These are phyloP conservation scores for Daedaleopsis sinensis DNA, from an alignment of 768 basidiomycete species.

Conservation along the genomic window DNA sequence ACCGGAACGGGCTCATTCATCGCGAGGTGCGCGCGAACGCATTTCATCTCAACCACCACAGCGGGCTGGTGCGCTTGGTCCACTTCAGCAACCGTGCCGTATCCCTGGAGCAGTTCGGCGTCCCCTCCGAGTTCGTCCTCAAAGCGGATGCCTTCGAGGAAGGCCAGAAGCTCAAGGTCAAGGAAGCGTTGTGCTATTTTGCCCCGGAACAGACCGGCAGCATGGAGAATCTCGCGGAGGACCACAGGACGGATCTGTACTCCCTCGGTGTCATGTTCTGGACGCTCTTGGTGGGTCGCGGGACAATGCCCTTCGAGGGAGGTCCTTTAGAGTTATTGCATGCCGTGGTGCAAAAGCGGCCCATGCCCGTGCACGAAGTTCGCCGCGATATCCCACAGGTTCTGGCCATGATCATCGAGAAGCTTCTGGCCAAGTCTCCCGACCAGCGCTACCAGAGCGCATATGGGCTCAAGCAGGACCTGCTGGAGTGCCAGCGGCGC, in stretches of 20 bases:
- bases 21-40: constrained; percentile 81
- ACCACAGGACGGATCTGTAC: constrained; percentile 76
- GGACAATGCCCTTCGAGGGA: constrained; percentile 42
- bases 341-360: constrained; percentile 70
- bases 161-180: constrained; percentile 66
- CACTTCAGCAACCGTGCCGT: constrained; percentile 78
- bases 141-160: constrained; percentile 55
- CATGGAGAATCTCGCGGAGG: constrained; percentile 70
- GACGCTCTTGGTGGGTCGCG: constrained; percentile 73
- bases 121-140: constrained; percentile 70
- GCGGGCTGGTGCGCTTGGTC: constrained; percentile 68
- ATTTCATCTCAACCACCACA: constrained; percentile 72
- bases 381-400: constrained; percentile 74
- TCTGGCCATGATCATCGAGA: constrained; percentile 69
- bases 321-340: constrained; percentile 62
- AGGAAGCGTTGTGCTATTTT: constrained; percentile 75
- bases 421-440: constrained; percentile 71
- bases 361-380: constrained; percentile 77
- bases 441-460: constrained; percentile 74
- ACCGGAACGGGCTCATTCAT: constrained; percentile 60
- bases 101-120: constrained; percentile 71
- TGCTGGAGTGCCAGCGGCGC: constrained; percentile 68
- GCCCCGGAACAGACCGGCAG: constrained; percentile 77
- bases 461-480: constrained; percentile 66
- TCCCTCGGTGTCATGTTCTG: constrained; percentile 75